A percentile compares a stretch with the other conserved stretches of the same genome.
phyloP scores from a whole-genome alignment of 768 basidiomycete species.

The Lentinula guzmanii region DNA sequence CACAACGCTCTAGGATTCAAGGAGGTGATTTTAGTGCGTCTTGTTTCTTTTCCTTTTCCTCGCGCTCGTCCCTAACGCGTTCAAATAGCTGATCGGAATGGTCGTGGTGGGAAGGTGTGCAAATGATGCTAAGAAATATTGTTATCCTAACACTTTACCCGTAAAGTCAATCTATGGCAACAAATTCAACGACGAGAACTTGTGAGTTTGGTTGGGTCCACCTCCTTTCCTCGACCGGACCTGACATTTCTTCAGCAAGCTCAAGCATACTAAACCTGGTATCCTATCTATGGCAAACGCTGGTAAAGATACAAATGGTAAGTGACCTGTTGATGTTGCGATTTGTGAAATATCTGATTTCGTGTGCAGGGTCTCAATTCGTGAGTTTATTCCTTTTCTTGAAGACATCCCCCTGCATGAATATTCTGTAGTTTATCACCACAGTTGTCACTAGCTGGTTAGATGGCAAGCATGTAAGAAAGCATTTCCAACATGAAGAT shows the following conservation, averaged over 20 bases:
- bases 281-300: constrained; percentile 94
- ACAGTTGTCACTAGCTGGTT: constrained; percentile 85
- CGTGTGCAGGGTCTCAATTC: constrained; percentile 72
- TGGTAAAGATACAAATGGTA: constrained; percentile 89
- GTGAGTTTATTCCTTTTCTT: constrained; percentile 34
- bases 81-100: constrained; percentile 66
- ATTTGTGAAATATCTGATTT: not conserved
- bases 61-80: not conserved
- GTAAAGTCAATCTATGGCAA: constrained; percentile 83
- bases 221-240: not conserved
- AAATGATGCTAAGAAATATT: constrained; percentile 4
- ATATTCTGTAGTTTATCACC: constrained; percentile 74
- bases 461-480: constrained; percentile 75
- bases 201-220: constrained; percentile 39
- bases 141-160: not conserved
- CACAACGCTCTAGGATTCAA: constrained; percentile 63
- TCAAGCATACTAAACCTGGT: constrained; percentile 87
- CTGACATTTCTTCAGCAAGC: constrained; percentile 57
- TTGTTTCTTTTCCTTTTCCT: not conserved
- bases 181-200: constrained; percentile 93
- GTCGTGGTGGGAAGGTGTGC: constrained; percentile 81
- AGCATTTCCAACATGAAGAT: not conserved
- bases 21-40: constrained; percentile 95
- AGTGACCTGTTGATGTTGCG: constrained; percentile 9
- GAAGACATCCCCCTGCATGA: not conserved